Base-by-base conservation (phyloP, 345 rosid species). In the Hypericum perforatum region DNA sequence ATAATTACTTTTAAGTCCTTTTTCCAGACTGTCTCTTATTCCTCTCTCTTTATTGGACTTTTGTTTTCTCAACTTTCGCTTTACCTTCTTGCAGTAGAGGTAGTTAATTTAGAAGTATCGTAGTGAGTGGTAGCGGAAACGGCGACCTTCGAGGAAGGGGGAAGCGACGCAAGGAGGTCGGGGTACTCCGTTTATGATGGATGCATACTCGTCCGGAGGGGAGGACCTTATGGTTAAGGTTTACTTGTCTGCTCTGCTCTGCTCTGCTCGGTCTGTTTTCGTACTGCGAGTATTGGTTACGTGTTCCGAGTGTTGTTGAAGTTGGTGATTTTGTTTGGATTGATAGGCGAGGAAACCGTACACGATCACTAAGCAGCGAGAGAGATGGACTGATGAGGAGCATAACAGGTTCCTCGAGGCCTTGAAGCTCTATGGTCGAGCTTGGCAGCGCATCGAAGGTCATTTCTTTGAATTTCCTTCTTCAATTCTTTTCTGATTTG, bases 361-460 rank as follows among this genome's bases (percentile, higher is more conserved):
- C 62, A 91, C 95, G 11, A 91, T 91, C 51, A 79, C 98, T 11
- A 91, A 91, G 72, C 96, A 91, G 71, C 81, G 98, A 3, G 96
- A 91, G 65, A 69, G 95, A 60, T 91, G 98, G 98, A 87, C 96
- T 2, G 96, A 82, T 63, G 98, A 87, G 71, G 98, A 91, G 68
- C 98, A 91, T 60, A 78, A 79, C 61, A 78, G 92, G 78, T 91
- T 91, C 72, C 76, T 87, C 5, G 98, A 87, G 71, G 98, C 98
- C 71, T 71, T 91, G 72, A 81, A 81, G 86, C 96, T 91, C 63
- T 68, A 91, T 70, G 98, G 98, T 62, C 70, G 98, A 52, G 92
- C 98, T 62, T 91, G 98, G 98, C 98, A 91, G 70, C 83, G 86
- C 43, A 86, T 90, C 6, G 97, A 90, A 90, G 97, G 97, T 90